These are phyloP conservation scores for Entelexis paramagnoliae DNA, from an alignment of 1,139 yeast genomes.

Conservation along the genomic window DNA sequence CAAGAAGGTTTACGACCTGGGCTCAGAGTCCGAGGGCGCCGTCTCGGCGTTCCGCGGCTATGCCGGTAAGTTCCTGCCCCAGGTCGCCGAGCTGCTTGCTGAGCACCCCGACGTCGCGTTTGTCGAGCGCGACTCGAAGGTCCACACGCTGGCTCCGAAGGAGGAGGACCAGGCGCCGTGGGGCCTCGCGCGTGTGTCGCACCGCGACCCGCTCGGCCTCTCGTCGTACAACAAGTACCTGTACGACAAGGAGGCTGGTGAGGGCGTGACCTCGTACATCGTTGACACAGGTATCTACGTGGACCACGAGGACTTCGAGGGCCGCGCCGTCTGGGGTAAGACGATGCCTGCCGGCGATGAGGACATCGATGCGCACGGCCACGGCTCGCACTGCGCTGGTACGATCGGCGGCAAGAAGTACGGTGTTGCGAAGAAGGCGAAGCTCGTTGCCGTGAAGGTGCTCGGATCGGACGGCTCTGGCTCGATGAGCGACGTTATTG, in stretches of 20 bases:
- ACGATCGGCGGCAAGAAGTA: slow-evolving; percentile 49
- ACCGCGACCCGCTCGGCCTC: slow-evolving; percentile 49
- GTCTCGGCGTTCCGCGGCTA: slow-evolving; percentile 45
- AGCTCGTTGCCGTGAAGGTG: slow-evolving; percentile 50
- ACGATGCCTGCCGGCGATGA: slow-evolving; percentile 77
- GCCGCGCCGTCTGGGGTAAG: slow-evolving; percentile 91
- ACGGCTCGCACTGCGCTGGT: slow-evolving; percentile 57
- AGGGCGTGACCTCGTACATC: slow-evolving; percentile 85
- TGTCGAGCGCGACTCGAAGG: slow-evolving; percentile 73
- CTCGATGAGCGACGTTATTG: slow-evolving; percentile 41
- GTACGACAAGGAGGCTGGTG: slow-evolving; percentile 75
- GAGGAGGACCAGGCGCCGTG: slow-evolving; percentile 80
- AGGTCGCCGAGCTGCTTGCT: slow-evolving; percentile 60
- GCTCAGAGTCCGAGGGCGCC: slow-evolving; percentile 5
- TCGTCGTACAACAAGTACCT: slow-evolving; percentile 79
- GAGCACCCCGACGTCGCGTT: slow-evolving; percentile 41
- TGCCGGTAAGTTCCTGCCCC: slow-evolving; percentile 64
- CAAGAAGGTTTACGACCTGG: slow-evolving; percentile 16
- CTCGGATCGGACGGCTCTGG: slow-evolving; percentile 43
- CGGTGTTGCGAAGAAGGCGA: slow-evolving; percentile 57
- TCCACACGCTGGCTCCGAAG: slow-evolving; percentile 49
- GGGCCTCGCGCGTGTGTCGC: slow-evolving; percentile 90
- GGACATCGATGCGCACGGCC: slow-evolving; percentile 88
- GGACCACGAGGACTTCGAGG: slow-evolving; percentile 72
- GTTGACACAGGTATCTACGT: slow-evolving; percentile 88